A percentile compares a stretch with the other conserved stretches of the same genome.
Evolutionary conservation across 371 early-diverging fungal species (phyloP).

Genomic region (Mortierella sp.): DNA sequence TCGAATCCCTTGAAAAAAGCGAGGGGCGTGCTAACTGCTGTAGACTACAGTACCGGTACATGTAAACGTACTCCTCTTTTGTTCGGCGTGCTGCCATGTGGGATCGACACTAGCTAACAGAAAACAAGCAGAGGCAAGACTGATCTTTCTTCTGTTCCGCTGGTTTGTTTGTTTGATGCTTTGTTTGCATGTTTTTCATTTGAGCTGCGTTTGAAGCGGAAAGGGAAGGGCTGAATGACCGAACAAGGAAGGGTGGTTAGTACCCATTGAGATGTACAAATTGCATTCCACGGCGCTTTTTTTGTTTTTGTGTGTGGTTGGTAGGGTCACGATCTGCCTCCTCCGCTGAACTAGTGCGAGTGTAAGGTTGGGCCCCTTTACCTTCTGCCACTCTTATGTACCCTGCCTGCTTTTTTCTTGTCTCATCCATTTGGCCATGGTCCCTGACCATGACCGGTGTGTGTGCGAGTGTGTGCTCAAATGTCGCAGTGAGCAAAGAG

Average conservation of each 20-base stretch:
- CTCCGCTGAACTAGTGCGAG: not conserved
- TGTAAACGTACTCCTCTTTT: not conserved
- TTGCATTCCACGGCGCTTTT: constrained; percentile 8
- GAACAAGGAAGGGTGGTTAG: not conserved
- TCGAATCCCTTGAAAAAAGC: not conserved
- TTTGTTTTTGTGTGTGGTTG: not conserved
- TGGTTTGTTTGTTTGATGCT: not conserved
- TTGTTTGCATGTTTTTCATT: not conserved
- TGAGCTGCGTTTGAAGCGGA: not conserved
- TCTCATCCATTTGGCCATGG: not conserved
- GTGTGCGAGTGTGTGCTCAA: not conserved
- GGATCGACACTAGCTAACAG: constrained; percentile 6
- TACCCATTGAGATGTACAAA: not conserved
- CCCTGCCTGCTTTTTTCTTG: not conserved
- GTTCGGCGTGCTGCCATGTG: constrained; percentile 9
- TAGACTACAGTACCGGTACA: no score
- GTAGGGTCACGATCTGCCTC: not conserved
- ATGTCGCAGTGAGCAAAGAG: not conserved
- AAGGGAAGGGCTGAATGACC: not conserved
- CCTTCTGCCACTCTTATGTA: not conserved
- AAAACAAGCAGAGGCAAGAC: not conserved
- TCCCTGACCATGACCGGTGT: not conserved
- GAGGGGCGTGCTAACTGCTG: not conserved
- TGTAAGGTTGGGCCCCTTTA: not conserved
- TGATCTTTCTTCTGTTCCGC: no score